Evolutionary conservation across 805 yeast species (phyloP), one percentile per base, ranked within the genome.

Genomic region (Ogataea saltuana): DNA sequence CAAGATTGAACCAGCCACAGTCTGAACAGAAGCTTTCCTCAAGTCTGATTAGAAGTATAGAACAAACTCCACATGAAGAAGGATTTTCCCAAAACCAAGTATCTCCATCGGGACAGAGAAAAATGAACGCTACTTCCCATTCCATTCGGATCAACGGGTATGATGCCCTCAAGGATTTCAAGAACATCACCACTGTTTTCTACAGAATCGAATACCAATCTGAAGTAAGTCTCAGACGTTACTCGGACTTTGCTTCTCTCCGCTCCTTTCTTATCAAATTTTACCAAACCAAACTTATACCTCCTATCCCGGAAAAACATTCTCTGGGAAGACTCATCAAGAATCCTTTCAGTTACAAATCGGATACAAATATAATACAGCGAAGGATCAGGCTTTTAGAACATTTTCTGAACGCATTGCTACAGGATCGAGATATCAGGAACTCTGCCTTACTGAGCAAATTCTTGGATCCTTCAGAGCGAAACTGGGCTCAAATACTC

Each of bases 251-350:
- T 59, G 95, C 83, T 54, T 81, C 90, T 29, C 71, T 93, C 27
- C 72, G 97, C 44, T 81, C 79, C 21, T 76, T 82, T 4, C 68
- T 93, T 25, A 68, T 80, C 2, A 79, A 81, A 50, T 70, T 90
- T 41, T 83, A 85, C 55, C 99, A 98, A 4, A 80, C 95, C 4
- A 65, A 86, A n/a, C 77, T 93, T 9, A 80, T 93, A 8, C 98
- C 99, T 3, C 97, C 97, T 1, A 88, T 93, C n/a, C 99, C 99
- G 0, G 85, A 83, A 59, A 86, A 85, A 57, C 93, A 85, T 49
- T 72, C 81, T 2, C 50, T 78, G 12, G 64, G 76, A 33, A 49
- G 56, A 29, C 48, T 64, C 15, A 45, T 67, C 15, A 52, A 52
- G 20, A 58, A 58, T 37, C 69, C 69, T 2, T 58, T 65, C 31